Evolutionary conservation across 139 green algal species (phyloP).

Genomic region (Coelastrella sp.): DNA sequence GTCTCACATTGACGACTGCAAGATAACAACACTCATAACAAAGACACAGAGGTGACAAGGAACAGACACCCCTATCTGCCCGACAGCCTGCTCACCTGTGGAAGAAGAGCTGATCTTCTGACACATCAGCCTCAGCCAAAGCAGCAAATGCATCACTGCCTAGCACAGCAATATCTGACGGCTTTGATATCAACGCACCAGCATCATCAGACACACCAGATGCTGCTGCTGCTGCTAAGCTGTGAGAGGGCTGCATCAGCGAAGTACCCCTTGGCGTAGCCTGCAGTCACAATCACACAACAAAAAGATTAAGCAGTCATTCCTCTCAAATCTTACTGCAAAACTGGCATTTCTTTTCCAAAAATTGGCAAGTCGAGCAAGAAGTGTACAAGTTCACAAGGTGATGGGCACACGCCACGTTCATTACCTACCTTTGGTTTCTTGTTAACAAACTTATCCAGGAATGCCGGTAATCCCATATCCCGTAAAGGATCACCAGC

Average conservation of each 20-base stretch:
- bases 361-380: no score
- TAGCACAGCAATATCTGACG: conserved; percentile 25
- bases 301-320: no score
- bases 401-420: no score
- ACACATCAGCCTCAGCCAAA: conserved; percentile 75
- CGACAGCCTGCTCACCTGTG: conserved; percentile 70
- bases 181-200: conserved; percentile 18
- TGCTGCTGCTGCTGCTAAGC: not conserved
- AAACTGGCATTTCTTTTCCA: no score
- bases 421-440: conserved; percentile 82
- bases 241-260: conserved; percentile 84
- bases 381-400: no score
- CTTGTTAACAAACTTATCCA: conserved; percentile 96
- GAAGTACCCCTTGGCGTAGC: conserved; percentile 58
- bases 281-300: not conserved
- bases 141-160: conserved; percentile 75
- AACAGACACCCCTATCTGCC: no score
- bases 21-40: not conserved
- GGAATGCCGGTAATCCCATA: conserved; percentile 85
- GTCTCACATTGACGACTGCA: no score
- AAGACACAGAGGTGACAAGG: not conserved
- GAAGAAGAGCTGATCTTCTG: conserved; percentile 88
- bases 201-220: not conserved
- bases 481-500: conserved; percentile 91
- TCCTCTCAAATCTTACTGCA: no score